These are phyloP conservation scores for Fusarium aywerte DNA, from an alignment of 2,329 filamentous ascomycete genomes.

Conservation along the genomic window DNA sequence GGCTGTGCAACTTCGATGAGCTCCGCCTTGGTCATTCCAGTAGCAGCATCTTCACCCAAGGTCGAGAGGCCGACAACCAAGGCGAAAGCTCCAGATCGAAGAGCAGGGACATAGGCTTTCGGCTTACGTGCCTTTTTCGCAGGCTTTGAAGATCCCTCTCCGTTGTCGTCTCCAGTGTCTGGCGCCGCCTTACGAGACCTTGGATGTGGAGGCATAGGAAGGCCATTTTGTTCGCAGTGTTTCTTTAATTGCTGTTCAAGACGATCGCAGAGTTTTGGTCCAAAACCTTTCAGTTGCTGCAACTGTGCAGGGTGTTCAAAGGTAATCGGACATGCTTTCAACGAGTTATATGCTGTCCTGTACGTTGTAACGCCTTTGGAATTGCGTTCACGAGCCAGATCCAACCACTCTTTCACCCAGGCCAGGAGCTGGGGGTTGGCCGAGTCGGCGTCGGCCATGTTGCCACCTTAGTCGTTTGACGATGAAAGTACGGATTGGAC, in stretches of 20 bases:
- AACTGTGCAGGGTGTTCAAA: constrained; percentile 80
- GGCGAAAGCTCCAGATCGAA: constrained; percentile 80
- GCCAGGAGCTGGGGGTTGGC: constrained; percentile 76
- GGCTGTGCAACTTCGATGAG: constrained; percentile 76
- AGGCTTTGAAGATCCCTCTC: constrained; percentile 51
- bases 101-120: constrained; percentile 76
- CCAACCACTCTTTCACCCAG: constrained; percentile 83
- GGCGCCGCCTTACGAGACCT: constrained; percentile 55
- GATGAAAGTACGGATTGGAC: background rate
- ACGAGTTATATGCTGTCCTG: constrained; percentile 78
- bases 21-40: constrained; percentile 73
- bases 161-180: constrained; percentile 48
- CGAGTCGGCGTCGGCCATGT: constrained; percentile 57
- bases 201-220: constrained; percentile 73
- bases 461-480: background rate
- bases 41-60: constrained; percentile 62
- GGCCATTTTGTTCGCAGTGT: constrained; percentile 73
- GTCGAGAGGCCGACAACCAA: constrained; percentile 74
- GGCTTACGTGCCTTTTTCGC: constrained; percentile 69
- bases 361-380: constrained; percentile 78
- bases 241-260: constrained; percentile 70
- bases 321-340: constrained; percentile 76
- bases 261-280: constrained; percentile 75
- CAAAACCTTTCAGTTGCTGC: constrained; percentile 77
- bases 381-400: constrained; percentile 74